Evolutionary conservation across 1,139 yeast species (phyloP).

Genomic region (Candida freyschussii): DNA sequence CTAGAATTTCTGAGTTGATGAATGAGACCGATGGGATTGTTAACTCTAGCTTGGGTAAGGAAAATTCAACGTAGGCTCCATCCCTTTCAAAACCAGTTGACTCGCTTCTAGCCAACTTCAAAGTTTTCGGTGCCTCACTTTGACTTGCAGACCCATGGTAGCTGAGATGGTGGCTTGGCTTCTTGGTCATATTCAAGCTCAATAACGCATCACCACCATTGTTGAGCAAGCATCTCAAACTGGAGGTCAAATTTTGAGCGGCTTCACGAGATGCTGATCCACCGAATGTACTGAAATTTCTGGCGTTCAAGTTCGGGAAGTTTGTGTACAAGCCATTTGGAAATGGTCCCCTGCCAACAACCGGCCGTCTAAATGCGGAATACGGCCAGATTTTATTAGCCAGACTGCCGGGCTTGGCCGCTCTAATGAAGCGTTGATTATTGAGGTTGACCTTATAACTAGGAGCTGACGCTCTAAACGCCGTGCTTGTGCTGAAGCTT

Average conservation of each 20-base stretch:
- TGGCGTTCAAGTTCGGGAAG: constrained; percentile 20
- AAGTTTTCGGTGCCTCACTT: constrained; percentile 30
- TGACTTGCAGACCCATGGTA: constrained; percentile 34
- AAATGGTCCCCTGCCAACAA: constrained; percentile 15
- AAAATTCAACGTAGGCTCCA: constrained; percentile 54
- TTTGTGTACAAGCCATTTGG: constrained; percentile 21
- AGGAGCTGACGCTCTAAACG: constrained; percentile 12
- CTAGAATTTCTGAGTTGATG: constrained; percentile 43
- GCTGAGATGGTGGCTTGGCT: constrained; percentile 7
- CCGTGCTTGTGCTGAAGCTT: constrained; percentile 16
- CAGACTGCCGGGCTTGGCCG: constrained; percentile 5
- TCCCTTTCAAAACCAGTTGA: constrained; percentile 31
- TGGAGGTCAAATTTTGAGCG: constrained; percentile 34
- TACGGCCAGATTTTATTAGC: constrained; percentile 23
- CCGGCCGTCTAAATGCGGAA: constrained; percentile 21
- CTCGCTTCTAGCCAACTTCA: constrained; percentile 22
- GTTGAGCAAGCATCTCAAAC: constrained; percentile 31
- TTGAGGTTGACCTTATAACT: constrained; percentile 4
- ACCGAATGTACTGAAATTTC: constrained; percentile 23
- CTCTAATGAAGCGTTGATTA: constrained; percentile 14
- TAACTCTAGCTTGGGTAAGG: constrained; percentile 34
- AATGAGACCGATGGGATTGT: constrained; percentile 46
- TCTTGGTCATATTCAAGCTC: constrained; percentile 15
- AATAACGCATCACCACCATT: constrained; percentile 25
- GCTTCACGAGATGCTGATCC: constrained; percentile 33